These are phyloP conservation scores for Rhizopus delemar DNA, from an alignment of 371 early-diverging fungal species.

Conservation along the genomic window DNA sequence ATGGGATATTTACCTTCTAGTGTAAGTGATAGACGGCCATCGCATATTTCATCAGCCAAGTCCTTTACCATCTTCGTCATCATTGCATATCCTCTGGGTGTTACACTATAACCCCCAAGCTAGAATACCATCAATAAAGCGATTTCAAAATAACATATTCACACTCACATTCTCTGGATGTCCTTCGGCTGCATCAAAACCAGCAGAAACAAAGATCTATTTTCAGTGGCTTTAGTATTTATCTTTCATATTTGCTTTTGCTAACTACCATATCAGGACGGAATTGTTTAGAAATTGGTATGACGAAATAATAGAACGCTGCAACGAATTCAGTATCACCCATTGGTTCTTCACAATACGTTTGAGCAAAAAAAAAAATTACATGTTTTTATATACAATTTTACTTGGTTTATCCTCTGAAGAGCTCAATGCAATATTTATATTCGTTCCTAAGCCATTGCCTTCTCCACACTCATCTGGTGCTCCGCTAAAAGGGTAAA, in stretches of 20 bases:
- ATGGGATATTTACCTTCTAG: constrained; percentile 41
- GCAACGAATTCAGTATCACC: constrained; percentile 70
- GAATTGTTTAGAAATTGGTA: constrained; percentile 65
- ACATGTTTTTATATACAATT: neutral
- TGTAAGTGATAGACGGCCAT: constrained; percentile 57
- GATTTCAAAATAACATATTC: neutral
- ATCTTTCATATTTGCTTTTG: neutral
- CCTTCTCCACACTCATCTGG: constrained; percentile 61
- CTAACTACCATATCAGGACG: constrained; percentile 59
- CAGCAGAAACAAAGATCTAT: constrained; percentile 65
- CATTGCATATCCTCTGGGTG: constrained; percentile 58
- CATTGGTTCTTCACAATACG: constrained; percentile 52
- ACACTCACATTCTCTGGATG: constrained; percentile 62
- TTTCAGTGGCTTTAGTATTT: neutral
- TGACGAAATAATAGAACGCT: constrained; percentile 63
- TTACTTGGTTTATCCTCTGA: constrained; percentile 57
- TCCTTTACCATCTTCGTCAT: constrained; percentile 59
- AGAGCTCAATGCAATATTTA: constrained; percentile 62
- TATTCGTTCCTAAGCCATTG: constrained; percentile 55
- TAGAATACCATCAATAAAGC: constrained; percentile 13
- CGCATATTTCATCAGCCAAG: constrained; percentile 53
- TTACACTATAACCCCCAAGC: constrained; percentile 64
- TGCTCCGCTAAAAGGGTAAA: constrained; percentile 63
- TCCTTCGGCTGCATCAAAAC: constrained; percentile 67
- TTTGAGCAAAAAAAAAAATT: neutral